Percentiles rank a stretch among this genome's conserved stretches.
Conservation (phyloP, 1,284 basidiomycete species). For the Stygiomarasmius scandens region DNA sequence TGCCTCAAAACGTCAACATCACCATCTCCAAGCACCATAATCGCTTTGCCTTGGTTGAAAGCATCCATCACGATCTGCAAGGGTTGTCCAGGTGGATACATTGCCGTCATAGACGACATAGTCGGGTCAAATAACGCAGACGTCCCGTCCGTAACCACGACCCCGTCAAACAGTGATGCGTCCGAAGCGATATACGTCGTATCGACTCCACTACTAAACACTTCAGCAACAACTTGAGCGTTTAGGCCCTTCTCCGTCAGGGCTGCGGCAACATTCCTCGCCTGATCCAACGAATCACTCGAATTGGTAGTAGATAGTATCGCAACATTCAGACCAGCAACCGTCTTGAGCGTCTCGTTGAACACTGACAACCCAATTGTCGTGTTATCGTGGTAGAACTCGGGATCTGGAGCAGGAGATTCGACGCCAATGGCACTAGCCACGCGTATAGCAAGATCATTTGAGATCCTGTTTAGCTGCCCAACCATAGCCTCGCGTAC, state of each 20-base stretch:
- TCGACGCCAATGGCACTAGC: constrained; percentile 4
- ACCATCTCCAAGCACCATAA: constrained; percentile 2
- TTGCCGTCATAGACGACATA: not conserved
- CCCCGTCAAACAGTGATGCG: constrained; percentile 8
- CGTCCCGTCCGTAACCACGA: constrained; percentile 5
- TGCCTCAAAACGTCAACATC: not conserved
- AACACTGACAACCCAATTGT: constrained; percentile 4
- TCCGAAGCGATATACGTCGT: constrained; percentile 7
- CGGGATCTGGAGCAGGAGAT: not conserved
- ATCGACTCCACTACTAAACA: not conserved
- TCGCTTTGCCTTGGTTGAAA: constrained; percentile 7
- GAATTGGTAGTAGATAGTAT: constrained; percentile 5
- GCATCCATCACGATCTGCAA: constrained; percentile 6
- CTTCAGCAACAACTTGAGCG: constrained; percentile 7
- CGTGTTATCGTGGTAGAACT: constrained; percentile 8
- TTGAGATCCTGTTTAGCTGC: constrained; percentile 6
- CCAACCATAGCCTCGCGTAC: constrained; percentile 1
- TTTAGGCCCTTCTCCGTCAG: not conserved
- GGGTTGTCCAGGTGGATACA: constrained; percentile 2
- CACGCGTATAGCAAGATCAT: constrained; percentile 3
- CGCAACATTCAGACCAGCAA: constrained; percentile 5
- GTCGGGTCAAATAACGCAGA: constrained; percentile 1
- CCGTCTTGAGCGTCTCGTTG: constrained; percentile 1
- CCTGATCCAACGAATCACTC: constrained; percentile 2
- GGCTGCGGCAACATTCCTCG: not conserved